Base-by-base conservation (phyloP, 2,329 filamentous ascomycete species). In the Fusarium paranaense region DNA sequence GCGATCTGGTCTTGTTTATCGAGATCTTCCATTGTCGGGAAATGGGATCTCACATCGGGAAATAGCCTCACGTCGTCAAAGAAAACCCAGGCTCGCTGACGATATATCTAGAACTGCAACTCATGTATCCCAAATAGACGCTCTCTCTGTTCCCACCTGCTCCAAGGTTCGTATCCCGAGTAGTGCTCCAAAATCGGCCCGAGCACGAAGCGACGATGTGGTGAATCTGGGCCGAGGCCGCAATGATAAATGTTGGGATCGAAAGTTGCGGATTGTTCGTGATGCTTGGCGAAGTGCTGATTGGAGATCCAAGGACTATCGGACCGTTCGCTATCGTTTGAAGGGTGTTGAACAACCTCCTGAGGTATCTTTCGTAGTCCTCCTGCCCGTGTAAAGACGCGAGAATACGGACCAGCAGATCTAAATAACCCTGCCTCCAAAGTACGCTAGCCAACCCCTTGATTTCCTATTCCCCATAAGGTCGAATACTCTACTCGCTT, bases 21-120 rank as follows among this genome's bases (percentile, higher is more conserved):
- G 2, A 66, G 32, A 4, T 56, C 35, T 20, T 40, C 27, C 22
- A 33, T 56, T 3, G 30, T 27, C 9, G 47, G 58, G 37, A 66
- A 42, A 30, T 60, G 40, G 5, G 33, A 35, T 7, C 18, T 20
- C 7, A 2, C 10, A 5, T 37, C 22, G 5, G 14, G 16, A 2
- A 14, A 30, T 3, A 52, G 18, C 3, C 60, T 62, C 16, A 18
- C 9, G 6, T 62, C 11, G 20, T 62, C 42, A 6, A 38, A 62
- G 33, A 62, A 62, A 13, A 4, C 45, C 60, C 42, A 62, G 16
- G 33, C 60, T n/a, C 60, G 60, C 47, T 62, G 45, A 22, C 60
- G 60, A 32, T 37, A 62, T 6, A 54, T 38, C 10, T 3, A 6
- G 18, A 38, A 33, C 45, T 62, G 60, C 9, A 54, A 9, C 20